Evolutionary conservation across 805 yeast genomes (phyloP).

Genomic region (Candida peoriensis): DNA sequence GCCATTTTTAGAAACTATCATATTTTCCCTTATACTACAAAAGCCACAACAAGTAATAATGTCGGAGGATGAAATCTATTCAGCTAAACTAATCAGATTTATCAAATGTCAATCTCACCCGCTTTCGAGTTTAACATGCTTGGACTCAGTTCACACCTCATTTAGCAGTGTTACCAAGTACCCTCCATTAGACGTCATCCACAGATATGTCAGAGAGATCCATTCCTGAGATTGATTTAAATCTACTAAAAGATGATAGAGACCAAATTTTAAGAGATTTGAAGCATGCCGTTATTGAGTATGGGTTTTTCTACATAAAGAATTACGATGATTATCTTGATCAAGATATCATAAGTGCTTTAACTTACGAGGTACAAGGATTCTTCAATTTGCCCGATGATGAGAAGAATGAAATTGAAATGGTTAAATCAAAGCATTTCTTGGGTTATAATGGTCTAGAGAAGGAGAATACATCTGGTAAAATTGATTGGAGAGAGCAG

Average conservation of each 20-base stretch:
- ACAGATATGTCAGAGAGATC: slow-evolving; percentile 1
- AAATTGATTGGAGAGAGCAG: slow-evolving; percentile 46
- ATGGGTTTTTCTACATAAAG: slow-evolving; percentile 33
- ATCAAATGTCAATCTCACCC: no score
- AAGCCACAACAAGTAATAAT: no score
- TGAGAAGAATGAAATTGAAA: slow-evolving; percentile 28
- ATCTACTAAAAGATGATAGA: slow-evolving; percentile 3
- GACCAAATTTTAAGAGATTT: slow-evolving; percentile 16
- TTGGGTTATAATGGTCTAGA: slow-evolving; percentile 41
- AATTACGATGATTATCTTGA: slow-evolving; percentile 27
- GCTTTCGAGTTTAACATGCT: no score
- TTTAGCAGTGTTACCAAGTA: no score
- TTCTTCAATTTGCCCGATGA: slow-evolving; percentile 33
- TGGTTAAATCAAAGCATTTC: slow-evolving; percentile 40
- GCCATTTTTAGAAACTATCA: no score
- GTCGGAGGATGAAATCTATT: no score
- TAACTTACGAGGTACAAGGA: slow-evolving; percentile 25
- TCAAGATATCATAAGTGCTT: slow-evolving; percentile 24
- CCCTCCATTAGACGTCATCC: no score
- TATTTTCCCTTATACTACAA: no score
- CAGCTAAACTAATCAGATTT: no score
- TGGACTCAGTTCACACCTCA: no score
- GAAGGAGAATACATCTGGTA: slow-evolving; percentile 39
- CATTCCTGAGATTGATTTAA: slow-evolving; percentile 17
- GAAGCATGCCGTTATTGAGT: slow-evolving; percentile 33